Evolutionary conservation across 2,329 filamentous ascomycete genomes (phyloP).

Genomic region (Aaosphaeria arxii): DNA sequence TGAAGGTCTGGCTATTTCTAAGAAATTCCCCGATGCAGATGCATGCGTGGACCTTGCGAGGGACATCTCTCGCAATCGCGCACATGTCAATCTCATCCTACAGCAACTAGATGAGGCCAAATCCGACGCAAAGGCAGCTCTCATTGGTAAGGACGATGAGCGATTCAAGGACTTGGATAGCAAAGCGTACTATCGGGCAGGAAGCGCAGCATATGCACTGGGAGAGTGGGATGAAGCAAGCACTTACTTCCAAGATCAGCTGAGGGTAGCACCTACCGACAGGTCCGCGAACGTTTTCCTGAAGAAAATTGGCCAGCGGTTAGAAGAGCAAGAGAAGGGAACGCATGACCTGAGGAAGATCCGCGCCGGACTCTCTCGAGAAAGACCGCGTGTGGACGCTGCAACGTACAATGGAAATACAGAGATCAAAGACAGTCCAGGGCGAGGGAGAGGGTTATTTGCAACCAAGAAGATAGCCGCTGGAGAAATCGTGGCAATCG

Average conservation of each 20-base stretch:
- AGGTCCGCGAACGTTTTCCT: constrained; percentile 27
- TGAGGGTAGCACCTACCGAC: constrained; percentile 28
- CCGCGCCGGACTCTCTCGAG: constrained; percentile 33
- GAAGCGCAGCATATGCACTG: constrained; percentile 46
- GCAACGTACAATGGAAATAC: constrained; percentile 47
- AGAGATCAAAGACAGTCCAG: constrained; percentile 38
- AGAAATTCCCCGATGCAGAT: constrained; percentile 7
- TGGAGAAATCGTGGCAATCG: constrained; percentile 54
- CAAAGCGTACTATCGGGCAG: constrained; percentile 46
- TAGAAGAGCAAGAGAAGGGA: constrained; percentile 40
- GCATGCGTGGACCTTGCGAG: constrained; percentile 18
- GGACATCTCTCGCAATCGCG: constrained; percentile 35
- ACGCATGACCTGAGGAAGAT: constrained; percentile 36
- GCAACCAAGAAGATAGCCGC: constrained; percentile 46
- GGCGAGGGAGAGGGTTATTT: constrained; percentile 51
- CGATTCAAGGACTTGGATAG: constrained; percentile 33
- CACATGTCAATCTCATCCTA: constrained; percentile 30
- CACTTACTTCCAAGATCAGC: constrained; percentile 32
- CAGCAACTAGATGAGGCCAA: constrained; percentile 27
- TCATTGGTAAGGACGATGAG: constrained; percentile 21
- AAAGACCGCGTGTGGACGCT: constrained; percentile 47
- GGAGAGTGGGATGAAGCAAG: constrained; percentile 37
- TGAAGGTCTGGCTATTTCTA: constrained; percentile 24
- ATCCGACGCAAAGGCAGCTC: constrained; percentile 25
- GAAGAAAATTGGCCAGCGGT: constrained; percentile 15